These are phyloP conservation scores for Mallotus japonicus DNA, from an alignment of 441 rosid genomes.

Conservation along the genomic window DNA sequence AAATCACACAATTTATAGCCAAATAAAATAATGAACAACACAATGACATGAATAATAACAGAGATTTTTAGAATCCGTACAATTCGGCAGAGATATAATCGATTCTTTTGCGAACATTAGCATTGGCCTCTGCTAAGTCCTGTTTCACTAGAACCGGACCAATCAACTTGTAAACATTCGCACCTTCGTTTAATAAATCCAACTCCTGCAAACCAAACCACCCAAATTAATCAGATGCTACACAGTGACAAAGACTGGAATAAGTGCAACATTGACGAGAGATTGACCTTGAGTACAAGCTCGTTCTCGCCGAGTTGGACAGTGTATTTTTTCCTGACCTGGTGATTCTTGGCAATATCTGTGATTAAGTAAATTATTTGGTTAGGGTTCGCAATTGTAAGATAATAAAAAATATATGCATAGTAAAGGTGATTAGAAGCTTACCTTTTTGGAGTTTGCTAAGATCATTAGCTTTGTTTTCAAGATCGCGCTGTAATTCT, in stretches of 20 bases:
- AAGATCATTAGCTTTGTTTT: slow-evolving; percentile 77
- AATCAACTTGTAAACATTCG: slow-evolving; percentile 87
- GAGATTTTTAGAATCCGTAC: slow-evolving; percentile 33
- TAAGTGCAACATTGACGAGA: not conserved
- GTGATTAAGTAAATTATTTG: not conserved
- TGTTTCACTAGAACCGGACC: slow-evolving; percentile 97
- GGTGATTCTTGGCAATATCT: slow-evolving; percentile 88
- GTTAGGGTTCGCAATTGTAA: slow-evolving; percentile 19
- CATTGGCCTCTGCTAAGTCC: slow-evolving; percentile 94
- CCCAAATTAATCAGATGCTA: not conserved
- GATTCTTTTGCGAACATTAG: slow-evolving; percentile 92
- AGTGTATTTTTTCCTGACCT: slow-evolving; percentile 86
- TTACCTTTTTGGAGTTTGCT: slow-evolving; percentile 84
- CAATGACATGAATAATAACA: not conserved
- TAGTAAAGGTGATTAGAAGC: not conserved
- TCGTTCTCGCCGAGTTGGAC: slow-evolving; percentile 95
- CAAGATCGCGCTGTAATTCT: slow-evolving; percentile 82
- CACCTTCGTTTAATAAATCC: slow-evolving; percentile 75
- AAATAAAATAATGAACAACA: not conserved
- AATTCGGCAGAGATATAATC: slow-evolving; percentile 90
- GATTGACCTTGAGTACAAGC: slow-evolving; percentile 77
- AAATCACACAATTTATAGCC: slow-evolving; percentile 1
- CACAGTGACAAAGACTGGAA: not conserved
- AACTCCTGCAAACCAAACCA: slow-evolving; percentile 48
- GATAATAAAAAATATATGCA: not conserved